Conservation (phyloP, 805 yeast genomes). For the Candida koratica region DNA sequence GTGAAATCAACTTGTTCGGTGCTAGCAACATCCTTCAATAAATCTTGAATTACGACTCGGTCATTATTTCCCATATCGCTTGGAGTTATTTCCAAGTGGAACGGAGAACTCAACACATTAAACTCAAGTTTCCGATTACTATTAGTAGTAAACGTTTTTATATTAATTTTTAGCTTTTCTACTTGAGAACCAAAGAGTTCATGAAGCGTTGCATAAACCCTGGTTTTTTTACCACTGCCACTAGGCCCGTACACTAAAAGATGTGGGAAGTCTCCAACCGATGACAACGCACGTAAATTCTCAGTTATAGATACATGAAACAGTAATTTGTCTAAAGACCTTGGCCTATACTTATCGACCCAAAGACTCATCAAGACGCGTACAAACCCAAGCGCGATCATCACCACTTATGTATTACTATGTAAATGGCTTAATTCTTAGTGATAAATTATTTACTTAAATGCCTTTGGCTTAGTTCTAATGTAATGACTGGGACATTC, state of each 20-base stretch:
- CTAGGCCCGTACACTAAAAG: slow-evolving; percentile 89
- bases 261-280: slow-evolving; percentile 89
- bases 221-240: slow-evolving; percentile 96
- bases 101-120: slow-evolving; percentile 86
- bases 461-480: slow-evolving; percentile 54
- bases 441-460: no score
- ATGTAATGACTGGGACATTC: slow-evolving; percentile 86
- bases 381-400: no score
- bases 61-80: slow-evolving; percentile 96
- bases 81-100: slow-evolving; percentile 94
- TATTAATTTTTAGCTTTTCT: slow-evolving; percentile 79
- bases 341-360: slow-evolving; percentile 94
- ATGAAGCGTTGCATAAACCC: slow-evolving; percentile 73
- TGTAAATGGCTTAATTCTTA: no score
- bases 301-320: slow-evolving; percentile 65
- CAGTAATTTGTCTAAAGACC: slow-evolving; percentile 54
- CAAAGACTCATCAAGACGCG: slow-evolving; percentile 79
- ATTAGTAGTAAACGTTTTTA: slow-evolving; percentile 73
- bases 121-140: slow-evolving; percentile 79
- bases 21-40: slow-evolving; percentile 90
- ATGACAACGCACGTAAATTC: slow-evolving; percentile 55
- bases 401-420: no score
- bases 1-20: slow-evolving; percentile 87
- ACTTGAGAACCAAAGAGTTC: slow-evolving; percentile 82
- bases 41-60: slow-evolving; percentile 89